Evolutionary conservation across 2,329 filamentous ascomycete genomes (phyloP).

Genomic region (Ophiostoma perfectum): DNA sequence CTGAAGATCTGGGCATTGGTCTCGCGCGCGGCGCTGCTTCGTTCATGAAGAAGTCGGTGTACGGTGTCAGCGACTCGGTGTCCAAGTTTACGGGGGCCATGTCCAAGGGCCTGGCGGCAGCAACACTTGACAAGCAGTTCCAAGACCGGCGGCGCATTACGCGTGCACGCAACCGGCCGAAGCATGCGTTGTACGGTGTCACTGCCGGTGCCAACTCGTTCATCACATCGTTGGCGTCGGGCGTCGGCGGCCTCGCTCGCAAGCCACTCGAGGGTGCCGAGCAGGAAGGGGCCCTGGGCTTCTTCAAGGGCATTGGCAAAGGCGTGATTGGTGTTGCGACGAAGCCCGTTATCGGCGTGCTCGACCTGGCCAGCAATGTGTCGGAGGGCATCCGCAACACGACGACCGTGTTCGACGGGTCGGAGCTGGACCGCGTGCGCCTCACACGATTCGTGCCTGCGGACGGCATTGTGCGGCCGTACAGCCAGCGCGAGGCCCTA

Average conservation of each 20-base stretch:
- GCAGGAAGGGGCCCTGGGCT: slow-evolving; percentile 86
- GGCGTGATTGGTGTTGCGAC: slow-evolving; percentile 90
- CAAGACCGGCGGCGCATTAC: slow-evolving; percentile 94
- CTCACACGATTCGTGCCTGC: slow-evolving; percentile 84
- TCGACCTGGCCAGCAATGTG: slow-evolving; percentile 94
- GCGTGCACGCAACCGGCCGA: slow-evolving; percentile 84
- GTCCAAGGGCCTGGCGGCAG: slow-evolving; percentile 91
- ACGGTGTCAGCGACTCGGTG: slow-evolving; percentile 94
- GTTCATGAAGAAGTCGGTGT: slow-evolving; percentile 98
- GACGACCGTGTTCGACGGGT: slow-evolving; percentile 93
- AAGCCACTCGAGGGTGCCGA: slow-evolving; percentile 95
- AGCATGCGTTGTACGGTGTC: slow-evolving; percentile 94
- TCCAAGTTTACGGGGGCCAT: slow-evolving; percentile 97
- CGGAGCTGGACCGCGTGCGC: slow-evolving; percentile 91
- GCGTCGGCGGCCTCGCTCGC: slow-evolving; percentile 84
- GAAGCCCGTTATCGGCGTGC: slow-evolving; percentile 92
- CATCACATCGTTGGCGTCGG: slow-evolving; percentile 84
- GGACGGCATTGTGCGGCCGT: slow-evolving; percentile 90
- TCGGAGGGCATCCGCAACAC: slow-evolving; percentile 98
- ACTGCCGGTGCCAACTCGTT: slow-evolving; percentile 94
- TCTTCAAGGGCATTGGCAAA: slow-evolving; percentile 97
- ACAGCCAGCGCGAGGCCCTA: slow-evolving; percentile 88
- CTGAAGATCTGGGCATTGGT: slow-evolving; percentile 88
- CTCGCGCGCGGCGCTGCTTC: slow-evolving; percentile 95
- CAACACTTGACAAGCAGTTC: slow-evolving; percentile 96